Base-by-base conservation (phyloP, 2,329 filamentous ascomycete species). In the Septoria linicola region DNA sequence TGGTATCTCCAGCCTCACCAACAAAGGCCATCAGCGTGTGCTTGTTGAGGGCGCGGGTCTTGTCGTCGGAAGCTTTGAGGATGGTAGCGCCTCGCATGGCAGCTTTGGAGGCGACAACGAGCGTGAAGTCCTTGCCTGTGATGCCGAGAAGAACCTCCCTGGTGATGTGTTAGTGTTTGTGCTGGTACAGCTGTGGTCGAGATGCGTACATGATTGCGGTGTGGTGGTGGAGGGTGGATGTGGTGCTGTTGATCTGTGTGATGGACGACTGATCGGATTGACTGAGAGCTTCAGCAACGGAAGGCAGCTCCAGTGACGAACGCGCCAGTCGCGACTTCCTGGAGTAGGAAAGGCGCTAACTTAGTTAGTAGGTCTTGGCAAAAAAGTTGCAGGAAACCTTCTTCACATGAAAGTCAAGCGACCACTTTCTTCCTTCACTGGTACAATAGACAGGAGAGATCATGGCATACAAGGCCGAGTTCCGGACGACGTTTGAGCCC, bases 81-180 rank as follows among this genome's bases (percentile, higher is more conserved):
- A 99, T 87, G 54, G 92, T 96, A 59, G 90, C 89, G 67, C 93
- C 93, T 77, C 93, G 85, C 91, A 97, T 97, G 66, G 91, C 89
- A 70, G 93, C 93, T 80, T 99, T 97, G 59, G 91, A 97, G 66
- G 93, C 89, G 67, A 90, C 93, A 72, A 99, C 85, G 80, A 99
- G 84, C 77, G 91, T 95, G 74, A 96, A 99, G 82, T 99, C 95
- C 80, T 96, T 96, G 78, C 93, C 95, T 54, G 92, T 96, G 73
- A 99, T 96, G 68, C 93, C 93, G 65, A 99, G 82, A 70, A 99
- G 82, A 72, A 97, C 89, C 84, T 99, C 93, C 93, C 91, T 97
- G 53, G 8, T 2, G 8, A 16, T 44, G 19, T 16, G 30, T 60
- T 44, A 58, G 42, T 34, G 13, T 6, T 20, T 6, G 10, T 6